phyloP scores from a whole-genome alignment of 192 early-diverging fungal genomes.

The Entomortierella lignicola region DNA sequence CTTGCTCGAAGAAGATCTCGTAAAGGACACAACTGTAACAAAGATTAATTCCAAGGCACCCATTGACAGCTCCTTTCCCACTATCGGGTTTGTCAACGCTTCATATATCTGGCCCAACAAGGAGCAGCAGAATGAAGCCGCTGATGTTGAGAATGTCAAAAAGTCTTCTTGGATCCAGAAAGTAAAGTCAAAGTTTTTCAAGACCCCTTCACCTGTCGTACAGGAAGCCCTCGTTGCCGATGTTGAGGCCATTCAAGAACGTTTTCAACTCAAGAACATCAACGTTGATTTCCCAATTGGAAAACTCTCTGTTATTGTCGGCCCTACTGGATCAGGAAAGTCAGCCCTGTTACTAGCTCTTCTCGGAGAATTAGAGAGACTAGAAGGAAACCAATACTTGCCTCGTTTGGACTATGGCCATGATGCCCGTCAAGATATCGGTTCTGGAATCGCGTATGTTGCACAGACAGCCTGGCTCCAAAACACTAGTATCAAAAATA shows the following conservation, averaged over 20 bases:
- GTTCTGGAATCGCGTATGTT: conserved; percentile 81
- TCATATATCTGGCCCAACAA: conserved; percentile 51
- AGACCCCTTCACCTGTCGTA: conserved; percentile 2
- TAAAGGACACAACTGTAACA: conserved; percentile 51
- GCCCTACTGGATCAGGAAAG: conserved; percentile 94
- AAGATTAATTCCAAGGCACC: conserved; percentile 53
- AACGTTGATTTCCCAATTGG: conserved; percentile 74
- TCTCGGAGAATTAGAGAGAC: conserved; percentile 81
- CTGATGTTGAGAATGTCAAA: conserved; percentile 12
- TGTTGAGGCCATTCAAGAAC: conserved; percentile 14
- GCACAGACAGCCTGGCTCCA: conserved; percentile 80
- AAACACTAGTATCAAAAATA: conserved; percentile 81
- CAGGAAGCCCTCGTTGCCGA: conserved; percentile 21
- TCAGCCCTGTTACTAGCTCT: conserved; percentile 83
- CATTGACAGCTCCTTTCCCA: conserved; percentile 65
- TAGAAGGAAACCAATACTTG: conserved; percentile 56
- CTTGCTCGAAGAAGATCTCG: conserved; percentile 83
- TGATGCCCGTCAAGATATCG: conserved; percentile 29
- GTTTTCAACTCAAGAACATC: conserved; percentile 72
- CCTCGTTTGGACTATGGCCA: conserved; percentile 56
- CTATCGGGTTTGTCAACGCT: conserved; percentile 36
- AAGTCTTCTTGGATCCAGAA: conserved; percentile 21
- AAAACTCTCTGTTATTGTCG: conserved; percentile 82
- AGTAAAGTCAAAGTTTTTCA: conserved; percentile 32
- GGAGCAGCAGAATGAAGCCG: conserved; percentile 15